Base-by-base conservation (phyloP, 768 basidiomycete species). In the button mushroom (Agaricus bisporus) region DNA sequence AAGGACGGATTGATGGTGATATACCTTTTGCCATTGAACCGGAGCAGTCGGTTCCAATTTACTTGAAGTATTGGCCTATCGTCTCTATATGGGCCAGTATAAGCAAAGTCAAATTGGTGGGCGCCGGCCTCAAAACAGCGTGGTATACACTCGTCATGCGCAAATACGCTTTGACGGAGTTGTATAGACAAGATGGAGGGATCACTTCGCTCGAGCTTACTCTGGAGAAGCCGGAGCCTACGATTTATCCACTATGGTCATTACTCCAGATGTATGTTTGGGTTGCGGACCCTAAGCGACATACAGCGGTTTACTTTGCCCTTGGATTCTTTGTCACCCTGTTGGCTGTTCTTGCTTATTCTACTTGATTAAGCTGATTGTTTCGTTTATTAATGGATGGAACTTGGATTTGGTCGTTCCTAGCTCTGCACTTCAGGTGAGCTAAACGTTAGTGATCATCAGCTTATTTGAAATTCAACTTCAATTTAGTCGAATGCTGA, bases 101-200 rank as follows among this genome's bases (percentile, higher is more conserved):
- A 4, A 70, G 75, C 2, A 69, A 73, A 14, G 73, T 89, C 22
- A 74, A 73, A 36, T 65, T 93, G 5, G 63, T 91, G 12, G 88
- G 90, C 0, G 87, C 85, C 1, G 80, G 86, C 0, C 64, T 76
- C 8, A 68, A 66, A 17, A 70, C 82, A 66, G 80, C 86, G 4
- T 91, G 88, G 88, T 86, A 91, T 66, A 63, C 65, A 15, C 70
- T 86, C 17, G 70, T 71, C 57, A 80, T 93, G 64, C 73, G 82
- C 51, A 65, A 68, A 26, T 61, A 86, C 28, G 75, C 83, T 55
- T 60, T 37, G 36, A 59, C 49, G 25, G 53, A 25, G 49, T 12
- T 54, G 14, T 8, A 17, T 22, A 7, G 49, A n/a, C 28, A 28
- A 46, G 60, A 48, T 26, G 18, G 41, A 48, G 57, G 29, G n/a